Evolutionary conservation across 2,329 filamentous ascomycete species (phyloP).

Genomic region (Calonectria henricotiae): DNA sequence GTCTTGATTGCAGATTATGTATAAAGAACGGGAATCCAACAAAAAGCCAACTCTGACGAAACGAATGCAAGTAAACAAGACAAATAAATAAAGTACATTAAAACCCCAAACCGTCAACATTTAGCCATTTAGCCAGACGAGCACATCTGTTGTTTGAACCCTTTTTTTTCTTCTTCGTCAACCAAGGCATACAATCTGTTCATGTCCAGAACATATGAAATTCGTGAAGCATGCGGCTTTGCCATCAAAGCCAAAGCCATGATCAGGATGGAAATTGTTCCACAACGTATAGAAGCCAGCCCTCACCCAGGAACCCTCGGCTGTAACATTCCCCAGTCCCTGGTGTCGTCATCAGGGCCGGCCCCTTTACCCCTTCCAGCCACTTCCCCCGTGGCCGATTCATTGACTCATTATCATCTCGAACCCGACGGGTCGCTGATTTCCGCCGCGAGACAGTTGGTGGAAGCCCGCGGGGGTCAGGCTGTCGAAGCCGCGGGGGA

Average conservation of each 20-base stretch:
- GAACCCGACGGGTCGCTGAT: constrained; percentile 13
- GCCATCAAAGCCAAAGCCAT: neutral
- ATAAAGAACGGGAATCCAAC: neutral
- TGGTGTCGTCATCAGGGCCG: neutral
- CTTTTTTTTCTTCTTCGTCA: neutral
- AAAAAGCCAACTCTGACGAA: neutral
- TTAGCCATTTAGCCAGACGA: neutral
- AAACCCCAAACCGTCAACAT: constrained; percentile 10
- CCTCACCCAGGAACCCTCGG: neutral
- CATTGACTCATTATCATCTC: constrained; percentile 22
- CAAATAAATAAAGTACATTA: neutral
- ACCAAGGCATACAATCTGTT: constrained; percentile 25
- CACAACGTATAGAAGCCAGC: constrained; percentile 1
- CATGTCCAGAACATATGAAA: constrained; percentile 23
- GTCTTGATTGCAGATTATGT: neutral
- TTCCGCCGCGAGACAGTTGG: neutral
- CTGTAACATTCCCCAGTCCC: neutral
- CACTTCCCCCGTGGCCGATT: neutral
- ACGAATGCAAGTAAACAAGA: neutral
- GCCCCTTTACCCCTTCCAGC: neutral
- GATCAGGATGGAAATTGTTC: neutral
- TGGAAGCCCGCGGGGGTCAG: neutral
- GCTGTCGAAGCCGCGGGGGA: neutral
- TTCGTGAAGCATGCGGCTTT: constrained; percentile 6
- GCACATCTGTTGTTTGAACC: constrained; percentile 5